These are phyloP conservation scores for Aspergillus phoenicis DNA, from an alignment of 2,329 filamentous ascomycete species.

Conservation along the genomic window DNA sequence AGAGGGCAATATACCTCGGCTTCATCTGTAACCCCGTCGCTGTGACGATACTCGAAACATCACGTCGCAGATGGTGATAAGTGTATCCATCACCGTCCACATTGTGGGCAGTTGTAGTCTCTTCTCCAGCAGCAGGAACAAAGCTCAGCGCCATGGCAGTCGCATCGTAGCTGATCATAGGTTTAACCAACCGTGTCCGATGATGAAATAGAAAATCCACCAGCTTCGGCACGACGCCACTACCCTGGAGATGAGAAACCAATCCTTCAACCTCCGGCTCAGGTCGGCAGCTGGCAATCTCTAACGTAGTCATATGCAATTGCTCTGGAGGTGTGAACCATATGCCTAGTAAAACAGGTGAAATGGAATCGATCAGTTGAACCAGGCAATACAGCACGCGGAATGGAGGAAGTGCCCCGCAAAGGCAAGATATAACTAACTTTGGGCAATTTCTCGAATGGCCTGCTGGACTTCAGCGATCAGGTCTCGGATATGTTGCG, in stretches of 20 bases:
- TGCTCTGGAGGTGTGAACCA: constrained; percentile 82
- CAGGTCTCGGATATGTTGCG: constrained; percentile 68
- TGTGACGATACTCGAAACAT: constrained; percentile 67
- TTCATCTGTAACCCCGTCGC: constrained; percentile 68
- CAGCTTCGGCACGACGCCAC: constrained; percentile 57
- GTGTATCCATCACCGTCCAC: constrained; percentile 67
- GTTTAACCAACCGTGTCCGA: constrained; percentile 76
- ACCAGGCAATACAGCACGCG: no score
- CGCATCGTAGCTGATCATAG: constrained; percentile 79
- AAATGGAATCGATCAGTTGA: background rate
- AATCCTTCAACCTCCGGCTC: constrained; percentile 67
- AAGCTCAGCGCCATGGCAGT: constrained; percentile 86
- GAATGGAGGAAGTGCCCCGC: background rate
- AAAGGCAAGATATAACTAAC: constrained; percentile 54
- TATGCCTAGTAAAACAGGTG: constrained; percentile 56
- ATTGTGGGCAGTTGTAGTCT: constrained; percentile 8
- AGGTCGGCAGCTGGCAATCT: constrained; percentile 79
- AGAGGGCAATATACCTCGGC: constrained; percentile 84
- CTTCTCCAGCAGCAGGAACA: constrained; percentile 73
- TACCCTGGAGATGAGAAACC: constrained; percentile 59
- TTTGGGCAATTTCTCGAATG: constrained; percentile 65
- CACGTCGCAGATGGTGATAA: constrained; percentile 86
- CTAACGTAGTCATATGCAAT: constrained; percentile 83
- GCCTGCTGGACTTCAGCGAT: constrained; percentile 69
- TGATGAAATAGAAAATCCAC: constrained; percentile 68